These are phyloP conservation scores for Alopecurus myosuroides DNA, from an alignment of 176 grass and related monocot species.

Conservation along the genomic window DNA sequence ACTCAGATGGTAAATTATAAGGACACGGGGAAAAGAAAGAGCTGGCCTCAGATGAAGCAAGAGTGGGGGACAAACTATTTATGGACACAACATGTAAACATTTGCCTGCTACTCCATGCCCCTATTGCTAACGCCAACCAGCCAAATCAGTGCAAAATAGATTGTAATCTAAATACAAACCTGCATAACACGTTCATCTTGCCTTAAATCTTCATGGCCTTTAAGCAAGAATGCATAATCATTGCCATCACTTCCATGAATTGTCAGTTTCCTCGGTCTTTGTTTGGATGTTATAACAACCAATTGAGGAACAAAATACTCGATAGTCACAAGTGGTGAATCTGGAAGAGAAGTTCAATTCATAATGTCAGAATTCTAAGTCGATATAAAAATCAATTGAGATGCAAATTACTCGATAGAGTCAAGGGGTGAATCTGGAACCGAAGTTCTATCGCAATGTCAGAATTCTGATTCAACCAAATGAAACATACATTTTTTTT, in stretches of 20 bases:
- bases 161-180: conserved; percentile 29
- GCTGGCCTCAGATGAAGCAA: not conserved
- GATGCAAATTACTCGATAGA: conserved; percentile 73
- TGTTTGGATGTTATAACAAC: conserved; percentile 94
- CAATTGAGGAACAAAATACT: conserved; percentile 84
- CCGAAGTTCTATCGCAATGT: conserved; percentile 12
- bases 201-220: conserved; percentile 97
- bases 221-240: conserved; percentile 98
- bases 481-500: not conserved
- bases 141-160: not conserved
- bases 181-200: conserved; percentile 99
- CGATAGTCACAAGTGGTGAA: conserved; percentile 76
- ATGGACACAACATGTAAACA: conserved; percentile 15
- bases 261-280: conserved; percentile 90
- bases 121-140: not conserved
- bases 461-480: not conserved
- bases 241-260: conserved; percentile 87
- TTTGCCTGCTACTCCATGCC: not conserved
- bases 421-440: conserved; percentile 64
- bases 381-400: conserved; percentile 62
- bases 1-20: conserved; percentile 9
- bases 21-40: not conserved
- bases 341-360: conserved; percentile 52
- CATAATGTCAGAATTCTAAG: conserved; percentile 16
- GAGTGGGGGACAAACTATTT: not conserved